Conservation (phyloP, 2,329 filamentous ascomycete genomes). For the Apiospora marii region DNA sequence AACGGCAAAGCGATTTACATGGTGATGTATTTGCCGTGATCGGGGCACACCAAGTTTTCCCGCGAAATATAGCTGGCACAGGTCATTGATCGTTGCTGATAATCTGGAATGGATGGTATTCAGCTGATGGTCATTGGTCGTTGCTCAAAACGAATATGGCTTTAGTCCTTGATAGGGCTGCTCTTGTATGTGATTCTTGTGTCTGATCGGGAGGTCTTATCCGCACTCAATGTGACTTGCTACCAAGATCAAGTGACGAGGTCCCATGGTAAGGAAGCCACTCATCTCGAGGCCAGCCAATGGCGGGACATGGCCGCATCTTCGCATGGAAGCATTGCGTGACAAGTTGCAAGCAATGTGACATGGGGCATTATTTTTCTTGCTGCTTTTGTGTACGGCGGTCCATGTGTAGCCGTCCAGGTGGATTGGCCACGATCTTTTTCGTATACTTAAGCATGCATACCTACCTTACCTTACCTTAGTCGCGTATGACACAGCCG, state of each 20-base stretch:
- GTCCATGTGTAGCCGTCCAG: background rate
- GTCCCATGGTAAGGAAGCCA: background rate
- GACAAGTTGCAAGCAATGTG: background rate
- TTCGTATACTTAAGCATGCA: background rate
- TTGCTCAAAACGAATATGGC: too few species aligned
- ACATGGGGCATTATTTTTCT: background rate
- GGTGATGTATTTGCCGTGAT: too few species aligned
- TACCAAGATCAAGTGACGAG: conserved; percentile 6
- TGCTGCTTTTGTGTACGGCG: background rate
- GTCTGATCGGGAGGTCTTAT: background rate
- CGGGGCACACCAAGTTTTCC: too few species aligned
- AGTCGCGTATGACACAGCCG: background rate
- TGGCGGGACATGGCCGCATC: background rate
- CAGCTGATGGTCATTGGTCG: too few species aligned
- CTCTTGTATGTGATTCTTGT: too few species aligned
- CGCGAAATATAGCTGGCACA: too few species aligned
- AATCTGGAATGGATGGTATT: too few species aligned
- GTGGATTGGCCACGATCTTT: conserved; percentile 11
- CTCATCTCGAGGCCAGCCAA: background rate
- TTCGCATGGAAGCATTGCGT: background rate
- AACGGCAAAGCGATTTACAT: too few species aligned
- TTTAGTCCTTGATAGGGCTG: too few species aligned
- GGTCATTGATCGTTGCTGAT: too few species aligned
- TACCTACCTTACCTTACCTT: background rate
- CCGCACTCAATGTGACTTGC: background rate